Conservation (phyloP, 768 basidiomycete genomes). For the Lepiota subincarnata region DNA sequence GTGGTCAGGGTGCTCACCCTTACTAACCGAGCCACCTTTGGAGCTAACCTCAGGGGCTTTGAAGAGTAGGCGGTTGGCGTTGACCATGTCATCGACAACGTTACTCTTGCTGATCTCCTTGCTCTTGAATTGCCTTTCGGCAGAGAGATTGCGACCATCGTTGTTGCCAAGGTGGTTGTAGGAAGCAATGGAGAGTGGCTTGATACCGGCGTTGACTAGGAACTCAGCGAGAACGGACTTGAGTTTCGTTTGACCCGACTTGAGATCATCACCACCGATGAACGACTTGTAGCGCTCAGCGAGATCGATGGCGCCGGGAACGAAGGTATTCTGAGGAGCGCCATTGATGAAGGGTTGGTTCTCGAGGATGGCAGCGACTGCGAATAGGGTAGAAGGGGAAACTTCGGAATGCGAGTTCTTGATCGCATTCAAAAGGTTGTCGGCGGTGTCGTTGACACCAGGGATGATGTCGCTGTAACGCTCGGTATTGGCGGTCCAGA, state of each 20-base stretch:
- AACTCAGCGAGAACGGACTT: conserved; percentile 98
- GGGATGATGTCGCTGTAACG: conserved; percentile 93
- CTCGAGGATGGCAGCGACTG: conserved; percentile 93
- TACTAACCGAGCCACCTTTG: conserved; percentile 49
- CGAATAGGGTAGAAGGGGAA: conserved; percentile 95
- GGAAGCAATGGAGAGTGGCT: conserved; percentile 93
- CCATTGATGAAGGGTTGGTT: conserved; percentile 95
- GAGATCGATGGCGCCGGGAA: conserved; percentile 90
- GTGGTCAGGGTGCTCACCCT: conserved; percentile 98
- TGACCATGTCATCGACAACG: conserved; percentile 98
- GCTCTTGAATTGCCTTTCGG: conserved; percentile 91
- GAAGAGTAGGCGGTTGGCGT: conserved; percentile 84
- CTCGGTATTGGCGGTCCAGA: conserved; percentile 99
- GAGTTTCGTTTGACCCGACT: conserved; percentile 96
- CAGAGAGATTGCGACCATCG: conserved; percentile 88
- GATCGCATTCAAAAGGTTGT: conserved; percentile 80
- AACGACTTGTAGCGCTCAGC: conserved; percentile 87
- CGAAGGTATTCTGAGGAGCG: conserved; percentile 98
- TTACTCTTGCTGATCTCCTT: conserved; percentile 98
- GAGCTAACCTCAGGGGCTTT: conserved; percentile 65
- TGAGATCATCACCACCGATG: conserved; percentile 97
- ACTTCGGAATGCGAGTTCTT: conserved; percentile 85
- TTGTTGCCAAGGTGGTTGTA: conserved; percentile 99
- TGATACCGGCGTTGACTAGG: conserved; percentile 98
- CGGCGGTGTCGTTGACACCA: conserved; percentile 93